These are phyloP conservation scores for Phytophthora pini DNA, from an alignment of 352 stramenopile species.

Conservation along the genomic window DNA sequence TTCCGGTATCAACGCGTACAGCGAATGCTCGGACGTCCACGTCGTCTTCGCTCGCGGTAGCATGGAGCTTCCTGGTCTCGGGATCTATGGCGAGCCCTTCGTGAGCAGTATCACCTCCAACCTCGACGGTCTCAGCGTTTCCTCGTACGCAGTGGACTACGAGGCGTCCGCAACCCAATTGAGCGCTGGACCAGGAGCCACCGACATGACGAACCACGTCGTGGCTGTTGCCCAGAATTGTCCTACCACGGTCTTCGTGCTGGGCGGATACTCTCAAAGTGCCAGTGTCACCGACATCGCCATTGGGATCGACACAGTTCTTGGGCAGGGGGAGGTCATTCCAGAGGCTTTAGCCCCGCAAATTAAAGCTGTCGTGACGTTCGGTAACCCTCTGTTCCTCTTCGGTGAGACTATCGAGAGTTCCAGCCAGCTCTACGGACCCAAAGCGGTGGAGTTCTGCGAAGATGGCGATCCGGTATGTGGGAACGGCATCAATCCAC, in stretches of 20 bases:
- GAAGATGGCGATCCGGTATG: conserved; percentile 33
- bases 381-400: conserved; percentile 33
- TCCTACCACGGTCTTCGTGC: conserved; percentile 25
- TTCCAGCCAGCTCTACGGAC: conserved; percentile 18
- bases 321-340: conserved; percentile 20
- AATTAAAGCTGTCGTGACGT: conserved; percentile 37
- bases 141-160: conserved; percentile 35
- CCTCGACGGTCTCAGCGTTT: conserved; percentile 21
- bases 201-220: conserved; percentile 34
- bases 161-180: conserved; percentile 14
- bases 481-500: conserved; percentile 23
- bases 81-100: not conserved
- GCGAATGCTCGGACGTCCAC: not conserved
- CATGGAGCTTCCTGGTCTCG: not conserved
- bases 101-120: conserved; percentile 6
- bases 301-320: conserved; percentile 26
- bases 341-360: conserved; percentile 17
- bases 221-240: conserved; percentile 20
- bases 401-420: conserved; percentile 26
- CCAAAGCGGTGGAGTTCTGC: conserved; percentile 33
- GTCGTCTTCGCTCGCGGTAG: not conserved
- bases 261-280: conserved; percentile 36
- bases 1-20: not conserved
- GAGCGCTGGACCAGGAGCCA: conserved; percentile 28
- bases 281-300: conserved; percentile 32